These are phyloP conservation scores for Trichocomaceae sp. DNA, from an alignment of 2,329 filamentous ascomycete genomes.

Conservation along the genomic window DNA sequence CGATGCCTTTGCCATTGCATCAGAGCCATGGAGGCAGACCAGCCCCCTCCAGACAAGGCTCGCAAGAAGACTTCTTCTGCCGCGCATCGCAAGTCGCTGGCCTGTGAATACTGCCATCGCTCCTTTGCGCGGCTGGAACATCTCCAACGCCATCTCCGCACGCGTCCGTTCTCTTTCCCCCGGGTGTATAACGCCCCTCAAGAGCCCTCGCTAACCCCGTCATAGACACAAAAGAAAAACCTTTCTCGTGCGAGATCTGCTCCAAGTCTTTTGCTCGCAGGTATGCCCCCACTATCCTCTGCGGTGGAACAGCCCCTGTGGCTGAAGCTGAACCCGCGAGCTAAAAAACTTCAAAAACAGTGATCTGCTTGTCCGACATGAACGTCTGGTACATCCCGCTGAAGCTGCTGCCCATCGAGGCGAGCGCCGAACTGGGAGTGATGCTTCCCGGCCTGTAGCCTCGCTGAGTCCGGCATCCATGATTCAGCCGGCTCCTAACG, in stretches of 20 bases:
- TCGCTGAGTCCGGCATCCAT: slow-evolving; percentile 31
- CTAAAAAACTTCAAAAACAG: slow-evolving; percentile 21
- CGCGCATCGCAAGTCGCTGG: slow-evolving; percentile 41
- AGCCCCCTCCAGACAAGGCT: slow-evolving; percentile 28
- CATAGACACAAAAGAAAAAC: slow-evolving; percentile 45
- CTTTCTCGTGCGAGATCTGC: slow-evolving; percentile 45
- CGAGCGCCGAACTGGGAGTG: slow-evolving; percentile 28
- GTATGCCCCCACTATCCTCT: slow-evolving; percentile 19
- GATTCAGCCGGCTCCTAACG: slow-evolving; percentile 31
- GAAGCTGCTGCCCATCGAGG: slow-evolving; percentile 35
- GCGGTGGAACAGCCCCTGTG: slow-evolving; percentile 7
- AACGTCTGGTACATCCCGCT: slow-evolving; percentile 42
- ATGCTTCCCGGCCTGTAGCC: slow-evolving; percentile 22
- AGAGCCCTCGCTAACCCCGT: neutral
- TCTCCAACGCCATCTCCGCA: slow-evolving; percentile 47
- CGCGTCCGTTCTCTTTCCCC: slow-evolving; percentile 34
- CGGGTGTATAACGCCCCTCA: neutral
- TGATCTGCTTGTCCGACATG: slow-evolving; percentile 45
- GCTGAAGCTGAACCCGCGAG: slow-evolving; percentile 17
- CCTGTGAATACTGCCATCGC: slow-evolving; percentile 44
- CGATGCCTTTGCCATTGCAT: neutral
- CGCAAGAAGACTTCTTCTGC: slow-evolving; percentile 35
- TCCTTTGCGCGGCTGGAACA: slow-evolving; percentile 45
- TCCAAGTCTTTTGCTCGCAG: slow-evolving; percentile 44
- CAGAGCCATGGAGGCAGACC: slow-evolving; percentile 35